These are phyloP conservation scores for Backusella parvicylindrica DNA, from an alignment of 192 early-diverging fungal species.

Conservation along the genomic window DNA sequence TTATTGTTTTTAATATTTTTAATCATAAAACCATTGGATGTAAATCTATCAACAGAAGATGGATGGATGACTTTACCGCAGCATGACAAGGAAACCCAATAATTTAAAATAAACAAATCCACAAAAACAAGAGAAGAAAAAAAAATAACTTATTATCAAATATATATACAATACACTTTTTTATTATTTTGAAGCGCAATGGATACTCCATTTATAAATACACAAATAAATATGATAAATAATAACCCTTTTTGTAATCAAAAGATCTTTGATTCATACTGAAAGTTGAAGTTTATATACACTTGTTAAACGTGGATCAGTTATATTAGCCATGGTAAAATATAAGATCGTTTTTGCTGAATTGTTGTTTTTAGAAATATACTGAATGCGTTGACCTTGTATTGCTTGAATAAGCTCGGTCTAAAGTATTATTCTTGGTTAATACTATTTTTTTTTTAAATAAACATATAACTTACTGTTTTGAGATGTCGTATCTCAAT, in stretches of 20 bases:
- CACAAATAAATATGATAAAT: not conserved
- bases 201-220: not conserved
- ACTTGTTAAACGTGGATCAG: not conserved
- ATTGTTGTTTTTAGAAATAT: not conserved
- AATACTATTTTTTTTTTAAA: not conserved
- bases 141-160: not conserved
- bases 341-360: not conserved
- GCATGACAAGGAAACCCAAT: not conserved
- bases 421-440: not conserved
- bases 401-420: slow-evolving; percentile 17
- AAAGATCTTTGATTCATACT: not conserved
- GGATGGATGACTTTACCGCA: slow-evolving; percentile 16
- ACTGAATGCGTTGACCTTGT: slow-evolving; percentile 15
- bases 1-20: slow-evolving; percentile 4
- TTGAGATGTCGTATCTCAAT: slow-evolving; percentile 20
- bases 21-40: not conserved
- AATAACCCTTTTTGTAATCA: not conserved
- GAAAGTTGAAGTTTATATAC: not conserved
- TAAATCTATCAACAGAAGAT: not conserved
- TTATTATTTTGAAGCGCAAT: not conserved
- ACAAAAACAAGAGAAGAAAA: not conserved
- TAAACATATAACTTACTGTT: slow-evolving; percentile 16
- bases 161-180: not conserved
- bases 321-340: not conserved
- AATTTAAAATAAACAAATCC: not conserved